These are phyloP conservation scores for Cordyceps pruinosa DNA, from an alignment of 2,329 filamentous ascomycete genomes.

Conservation along the genomic window DNA sequence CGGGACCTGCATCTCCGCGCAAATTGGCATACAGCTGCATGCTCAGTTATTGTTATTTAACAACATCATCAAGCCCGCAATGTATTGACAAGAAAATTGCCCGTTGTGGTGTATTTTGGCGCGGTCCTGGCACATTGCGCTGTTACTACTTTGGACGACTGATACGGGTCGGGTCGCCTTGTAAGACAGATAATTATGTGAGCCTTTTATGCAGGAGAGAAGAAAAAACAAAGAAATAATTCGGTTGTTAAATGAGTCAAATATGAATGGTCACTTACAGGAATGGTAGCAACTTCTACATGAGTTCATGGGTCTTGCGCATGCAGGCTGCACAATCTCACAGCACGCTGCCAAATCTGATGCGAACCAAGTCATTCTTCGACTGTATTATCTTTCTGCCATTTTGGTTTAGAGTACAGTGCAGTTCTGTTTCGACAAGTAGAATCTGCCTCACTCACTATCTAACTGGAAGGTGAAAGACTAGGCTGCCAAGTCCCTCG, in stretches of 20 bases:
- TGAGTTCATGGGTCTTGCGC: background rate
- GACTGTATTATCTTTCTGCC: background rate
- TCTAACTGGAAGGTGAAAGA: background rate
- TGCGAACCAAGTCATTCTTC: background rate
- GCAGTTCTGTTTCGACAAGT: background rate
- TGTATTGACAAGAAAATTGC: background rate
- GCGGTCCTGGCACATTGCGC: background rate
- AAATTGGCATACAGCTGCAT: background rate
- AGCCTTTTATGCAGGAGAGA: background rate
- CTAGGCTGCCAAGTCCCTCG: background rate
- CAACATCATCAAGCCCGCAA: background rate
- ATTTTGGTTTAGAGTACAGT: background rate
- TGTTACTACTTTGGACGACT: background rate
- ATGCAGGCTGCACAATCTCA: background rate
- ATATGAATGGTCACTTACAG: background rate
- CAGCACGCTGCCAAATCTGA: background rate
- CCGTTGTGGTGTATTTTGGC: background rate
- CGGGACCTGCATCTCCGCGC: background rate
- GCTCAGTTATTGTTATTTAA: background rate
- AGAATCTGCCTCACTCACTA: background rate
- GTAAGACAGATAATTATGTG: too few relatives aligned
- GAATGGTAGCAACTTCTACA: background rate
- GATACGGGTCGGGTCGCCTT: too few relatives aligned
- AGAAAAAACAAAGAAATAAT: background rate
- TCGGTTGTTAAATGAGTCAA: background rate